These are phyloP conservation scores for Skeletonema costatum DNA, from an alignment of 108 stramenopile genomes.

Conservation along the genomic window DNA sequence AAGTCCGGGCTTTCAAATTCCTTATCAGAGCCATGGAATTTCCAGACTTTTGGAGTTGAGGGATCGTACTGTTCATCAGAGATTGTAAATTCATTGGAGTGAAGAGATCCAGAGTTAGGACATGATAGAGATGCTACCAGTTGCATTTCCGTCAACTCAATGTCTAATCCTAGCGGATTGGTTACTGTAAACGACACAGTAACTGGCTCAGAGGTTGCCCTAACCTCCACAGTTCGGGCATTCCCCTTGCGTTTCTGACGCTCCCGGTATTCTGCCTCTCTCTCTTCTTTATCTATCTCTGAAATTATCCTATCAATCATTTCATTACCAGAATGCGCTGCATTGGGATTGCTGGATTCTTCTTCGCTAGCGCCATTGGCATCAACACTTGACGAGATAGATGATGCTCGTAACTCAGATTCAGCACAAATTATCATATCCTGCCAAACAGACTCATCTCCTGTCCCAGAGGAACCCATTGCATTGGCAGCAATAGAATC, in stretches of 20 bases:
- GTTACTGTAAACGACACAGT: conserved; percentile 59
- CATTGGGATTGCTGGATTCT: conserved; percentile 36
- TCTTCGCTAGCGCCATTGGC: conserved; percentile 24
- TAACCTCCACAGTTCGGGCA: conserved; percentile 44
- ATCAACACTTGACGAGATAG: conserved; percentile 14
- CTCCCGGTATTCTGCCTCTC: conserved; percentile 50
- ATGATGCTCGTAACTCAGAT: conserved; percentile 60
- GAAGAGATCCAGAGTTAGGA: conserved; percentile 30
- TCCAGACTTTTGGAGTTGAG: conserved; percentile 46
- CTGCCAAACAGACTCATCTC: conserved; percentile 61
- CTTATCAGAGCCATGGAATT: conserved; percentile 67
- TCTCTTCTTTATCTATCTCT: conserved; percentile 79
- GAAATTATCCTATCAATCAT: conserved; percentile 61
- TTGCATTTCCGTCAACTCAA: conserved; percentile 70
- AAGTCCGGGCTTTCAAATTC: conserved; percentile 65
- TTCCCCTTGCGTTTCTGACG: conserved; percentile 63
- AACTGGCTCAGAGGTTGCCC: conserved; percentile 79
- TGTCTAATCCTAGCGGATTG: conserved; percentile 70
- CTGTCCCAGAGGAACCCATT: conserved; percentile 9
- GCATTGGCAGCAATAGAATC: conserved; percentile 41
- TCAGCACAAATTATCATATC: conserved; percentile 63
- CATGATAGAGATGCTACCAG: conserved; percentile 65
- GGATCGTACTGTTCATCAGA: conserved; percentile 20
- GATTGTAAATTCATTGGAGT: conserved; percentile 76
- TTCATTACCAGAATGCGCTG: conserved; percentile 58